Evolutionary conservation across 108 stramenopile species (phyloP), one percentile per base, ranked within the genome.

Genomic region (Cyclotella atomus): DNA sequence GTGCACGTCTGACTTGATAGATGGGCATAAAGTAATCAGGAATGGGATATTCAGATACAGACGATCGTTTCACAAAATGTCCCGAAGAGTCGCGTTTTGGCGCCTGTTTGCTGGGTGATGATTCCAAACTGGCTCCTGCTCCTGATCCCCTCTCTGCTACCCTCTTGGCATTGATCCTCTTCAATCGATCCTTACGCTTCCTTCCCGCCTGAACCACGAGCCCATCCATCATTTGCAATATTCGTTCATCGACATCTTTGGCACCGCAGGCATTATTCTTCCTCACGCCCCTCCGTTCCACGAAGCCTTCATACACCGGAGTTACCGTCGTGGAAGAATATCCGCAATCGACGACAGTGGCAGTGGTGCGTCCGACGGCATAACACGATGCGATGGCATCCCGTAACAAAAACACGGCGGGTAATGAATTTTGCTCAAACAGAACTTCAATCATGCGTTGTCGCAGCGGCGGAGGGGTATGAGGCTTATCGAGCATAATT

Each of bases 271-370:
- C 71, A 35, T 68, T 73, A 56, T 79, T 77, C 16, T 87, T 75
- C 4, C 76, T 77, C 28, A 95, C 87, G 1, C 88, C 91, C 53
- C 86, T 85, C 33, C 65, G 68, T 68, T 95, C 94, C 45, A 91
- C 94, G 59, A 88, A 96, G 20, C 95, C 95, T 17, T 96, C 95
- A 70, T 81, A 84, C 6, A 96, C 95, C 5, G 93, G 93, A 17
- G 91, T 84, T 24, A 96, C 93, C 14, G 86, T 87, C 2, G 93
- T 93, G 21, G 88, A 79, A 20, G 62, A 65, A 65, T 92, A 84
- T 25, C 92, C 92, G 25, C 93, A 78, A 66, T 96, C 93, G 12
- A 94, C 84, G 0, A 94, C 95, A 0, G 91, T 91, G 30, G 84
- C 90, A 15, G 92, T 92, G 2, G 90, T 90, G 16, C 89, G 79